Percentiles rank a stretch among this genome's conserved stretches.
These are phyloP conservation scores for Sorghum bicolor DNA, from an alignment of 176 grass and related monocot genomes.

Conservation along the genomic window DNA sequence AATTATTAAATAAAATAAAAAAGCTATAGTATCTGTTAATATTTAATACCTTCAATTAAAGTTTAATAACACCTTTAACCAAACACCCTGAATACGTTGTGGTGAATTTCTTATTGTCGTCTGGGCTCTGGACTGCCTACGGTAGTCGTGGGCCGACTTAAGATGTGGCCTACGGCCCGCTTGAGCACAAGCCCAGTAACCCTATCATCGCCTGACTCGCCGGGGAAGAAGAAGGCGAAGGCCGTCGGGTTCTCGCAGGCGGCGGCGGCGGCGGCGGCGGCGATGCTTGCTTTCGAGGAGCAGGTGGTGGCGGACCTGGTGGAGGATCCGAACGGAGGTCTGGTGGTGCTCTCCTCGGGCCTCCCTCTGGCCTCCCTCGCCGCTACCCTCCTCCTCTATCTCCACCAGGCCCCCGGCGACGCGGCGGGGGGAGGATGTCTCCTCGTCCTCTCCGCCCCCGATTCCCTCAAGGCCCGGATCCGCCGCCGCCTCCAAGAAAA, in stretches of 20 bases:
- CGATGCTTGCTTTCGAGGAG: slow-evolving; percentile 68
- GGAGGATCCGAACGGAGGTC: slow-evolving; percentile 79
- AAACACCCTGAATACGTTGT: no score
- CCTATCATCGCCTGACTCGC: background rate
- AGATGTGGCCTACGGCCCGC: background rate
- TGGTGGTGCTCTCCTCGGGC: slow-evolving; percentile 71
- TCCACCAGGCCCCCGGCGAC: slow-evolving; percentile 39
- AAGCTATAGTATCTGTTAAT: no score
- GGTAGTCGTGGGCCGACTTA: no score
- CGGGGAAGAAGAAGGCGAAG: background rate
- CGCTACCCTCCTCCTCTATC: slow-evolving; percentile 60
- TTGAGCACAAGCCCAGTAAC: background rate
- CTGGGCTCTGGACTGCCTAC: no score
- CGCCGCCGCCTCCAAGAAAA: slow-evolving; percentile 34
- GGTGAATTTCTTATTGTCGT: no score
- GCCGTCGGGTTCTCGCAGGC: background rate
- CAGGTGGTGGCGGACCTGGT: slow-evolving; percentile 72
- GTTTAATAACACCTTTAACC: no score
- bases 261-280: background rate
- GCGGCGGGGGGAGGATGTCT: slow-evolving; percentile 21
- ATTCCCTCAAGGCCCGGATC: slow-evolving; percentile 56
- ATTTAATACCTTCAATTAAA: no score
- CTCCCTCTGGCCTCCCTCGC: slow-evolving; percentile 62
- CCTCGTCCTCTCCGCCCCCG: slow-evolving; percentile 78
- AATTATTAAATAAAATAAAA: no score